These are phyloP conservation scores for Nannizzia gypsea DNA, from an alignment of 2,329 filamentous ascomycete genomes.

Conservation along the genomic window DNA sequence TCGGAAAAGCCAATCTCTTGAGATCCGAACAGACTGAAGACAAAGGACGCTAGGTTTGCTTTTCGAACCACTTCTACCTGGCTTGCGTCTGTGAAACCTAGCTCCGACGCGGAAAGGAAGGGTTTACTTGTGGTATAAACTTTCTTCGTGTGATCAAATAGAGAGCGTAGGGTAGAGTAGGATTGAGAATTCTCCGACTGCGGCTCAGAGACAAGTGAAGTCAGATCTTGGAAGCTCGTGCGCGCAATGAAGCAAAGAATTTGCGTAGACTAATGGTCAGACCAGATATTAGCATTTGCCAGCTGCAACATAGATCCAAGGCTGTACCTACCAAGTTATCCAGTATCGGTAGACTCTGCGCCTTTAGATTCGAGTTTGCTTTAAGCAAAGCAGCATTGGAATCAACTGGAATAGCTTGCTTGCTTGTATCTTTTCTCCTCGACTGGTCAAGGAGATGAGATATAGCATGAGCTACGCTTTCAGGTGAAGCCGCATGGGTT, in stretches of 20 bases:
- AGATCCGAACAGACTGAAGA: slow-evolving; percentile 51
- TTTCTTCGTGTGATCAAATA: slow-evolving; percentile 53
- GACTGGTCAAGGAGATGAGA: slow-evolving; percentile 35
- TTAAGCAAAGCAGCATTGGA: slow-evolving; percentile 26
- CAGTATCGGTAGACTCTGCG: slow-evolving; percentile 49
- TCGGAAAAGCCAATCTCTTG: slow-evolving; percentile 54
- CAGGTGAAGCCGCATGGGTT: neutral
- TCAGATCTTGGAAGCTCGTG: slow-evolving; percentile 45
- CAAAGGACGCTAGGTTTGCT: slow-evolving; percentile 54
- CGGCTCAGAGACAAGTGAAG: slow-evolving; percentile 45
- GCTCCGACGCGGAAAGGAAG: slow-evolving; percentile 44
- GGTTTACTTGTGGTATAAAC: slow-evolving; percentile 46
- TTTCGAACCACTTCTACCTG: slow-evolving; percentile 51
- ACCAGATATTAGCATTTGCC: slow-evolving; percentile 9
- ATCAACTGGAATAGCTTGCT: slow-evolving; percentile 21
- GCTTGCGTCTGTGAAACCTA: slow-evolving; percentile 39
- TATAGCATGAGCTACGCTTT: slow-evolving; percentile 30
- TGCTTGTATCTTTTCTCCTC: slow-evolving; percentile 29
- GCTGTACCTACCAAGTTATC: slow-evolving; percentile 44
- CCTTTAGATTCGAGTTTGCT: slow-evolving; percentile 39
- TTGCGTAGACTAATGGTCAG: slow-evolving; percentile 42
- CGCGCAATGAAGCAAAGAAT: slow-evolving; percentile 47
- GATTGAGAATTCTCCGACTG: slow-evolving; percentile 48
- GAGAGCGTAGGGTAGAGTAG: slow-evolving; percentile 49
- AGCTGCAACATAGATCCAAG: slow-evolving; percentile 1